These are phyloP conservation scores for Ustulina deusta DNA, from an alignment of 2,329 filamentous ascomycete species.

Conservation along the genomic window DNA sequence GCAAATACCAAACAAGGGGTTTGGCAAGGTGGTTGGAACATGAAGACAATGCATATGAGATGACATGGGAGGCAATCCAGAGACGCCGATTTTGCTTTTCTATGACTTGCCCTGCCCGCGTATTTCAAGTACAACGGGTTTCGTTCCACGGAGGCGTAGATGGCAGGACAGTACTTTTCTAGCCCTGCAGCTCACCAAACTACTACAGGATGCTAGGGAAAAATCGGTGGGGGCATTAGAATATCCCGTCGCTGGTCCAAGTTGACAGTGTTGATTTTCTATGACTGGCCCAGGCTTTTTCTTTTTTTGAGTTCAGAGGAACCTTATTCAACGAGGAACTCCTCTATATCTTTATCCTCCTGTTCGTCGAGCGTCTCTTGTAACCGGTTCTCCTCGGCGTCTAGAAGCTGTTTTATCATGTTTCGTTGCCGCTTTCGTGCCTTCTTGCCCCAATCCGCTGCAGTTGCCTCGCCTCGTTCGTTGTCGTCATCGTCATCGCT, in stretches of 20 bases:
- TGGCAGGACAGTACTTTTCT: constrained; percentile 3
- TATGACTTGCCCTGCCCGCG: constrained; percentile 11
- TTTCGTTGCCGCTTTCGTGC: constrained; percentile 76
- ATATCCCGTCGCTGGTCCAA: constrained; percentile 17
- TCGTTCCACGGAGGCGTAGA: not conserved
- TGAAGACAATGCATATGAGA: not conserved
- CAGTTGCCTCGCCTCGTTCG: constrained; percentile 57
- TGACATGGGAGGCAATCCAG: constrained; percentile 3
- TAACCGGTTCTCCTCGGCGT: constrained; percentile 70
- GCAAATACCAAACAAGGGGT: not conserved
- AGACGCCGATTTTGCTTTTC: constrained; percentile 6
- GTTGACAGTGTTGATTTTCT: constrained; percentile 21
- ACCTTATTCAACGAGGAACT: constrained; percentile 65
- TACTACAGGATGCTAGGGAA: constrained; percentile 5
- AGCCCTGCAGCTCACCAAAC: constrained; percentile 14
- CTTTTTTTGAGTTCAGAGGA: not conserved
- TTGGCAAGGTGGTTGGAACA: constrained; percentile 7
- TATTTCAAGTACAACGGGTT: constrained; percentile 6
- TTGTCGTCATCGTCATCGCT: constrained; percentile 65
- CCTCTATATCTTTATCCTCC: constrained; percentile 80
- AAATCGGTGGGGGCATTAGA: constrained; percentile 4
- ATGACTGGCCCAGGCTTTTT: constrained; percentile 18
- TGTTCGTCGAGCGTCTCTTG: constrained; percentile 70
- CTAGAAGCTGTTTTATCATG: constrained; percentile 73
- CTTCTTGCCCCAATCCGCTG: constrained; percentile 76